Percentiles rank a stretch among this genome's conserved stretches.
phyloP scores from a whole-genome alignment of 768 basidiomycete genomes.

The Sarcodon sp. region DNA sequence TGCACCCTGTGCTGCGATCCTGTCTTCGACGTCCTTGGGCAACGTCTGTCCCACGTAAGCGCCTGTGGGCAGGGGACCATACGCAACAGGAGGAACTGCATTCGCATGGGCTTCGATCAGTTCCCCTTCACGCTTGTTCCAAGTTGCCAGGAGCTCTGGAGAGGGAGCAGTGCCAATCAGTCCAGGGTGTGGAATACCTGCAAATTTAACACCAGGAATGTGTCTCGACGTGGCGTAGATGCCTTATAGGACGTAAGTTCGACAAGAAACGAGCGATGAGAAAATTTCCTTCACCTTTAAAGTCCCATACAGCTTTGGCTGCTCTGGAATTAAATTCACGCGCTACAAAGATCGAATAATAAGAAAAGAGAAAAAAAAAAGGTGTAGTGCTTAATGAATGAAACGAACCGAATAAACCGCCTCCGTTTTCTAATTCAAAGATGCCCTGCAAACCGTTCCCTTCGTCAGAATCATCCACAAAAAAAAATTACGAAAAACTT shows the following conservation, averaged over 20 bases:
- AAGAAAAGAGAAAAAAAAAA: background rate
- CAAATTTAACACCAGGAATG: constrained; percentile 70
- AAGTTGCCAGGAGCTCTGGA: constrained; percentile 53
- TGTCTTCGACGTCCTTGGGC: constrained; percentile 27
- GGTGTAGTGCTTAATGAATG: background rate
- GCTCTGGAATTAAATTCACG: constrained; percentile 59
- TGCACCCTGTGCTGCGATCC: constrained; percentile 54
- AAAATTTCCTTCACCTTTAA: constrained; percentile 31
- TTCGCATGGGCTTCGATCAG: constrained; percentile 41
- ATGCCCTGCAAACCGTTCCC: constrained; percentile 36
- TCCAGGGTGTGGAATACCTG: constrained; percentile 67
- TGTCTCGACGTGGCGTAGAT: constrained; percentile 65
- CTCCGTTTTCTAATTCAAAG: constrained; percentile 63
- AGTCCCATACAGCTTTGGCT: constrained; percentile 74
- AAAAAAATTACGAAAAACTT: constrained; percentile 4
- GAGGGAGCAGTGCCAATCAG: constrained; percentile 71
- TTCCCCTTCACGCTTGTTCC: constrained; percentile 61
- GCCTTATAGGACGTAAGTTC: constrained; percentile 21
- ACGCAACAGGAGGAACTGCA: constrained; percentile 53
- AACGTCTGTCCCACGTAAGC: constrained; percentile 64
- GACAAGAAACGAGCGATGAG: background rate
- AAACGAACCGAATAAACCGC: constrained; percentile 48
- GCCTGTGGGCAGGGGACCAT: constrained; percentile 43
- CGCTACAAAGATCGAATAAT: constrained; percentile 19
- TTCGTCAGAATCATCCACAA: background rate